Percentiles rank a stretch among this genome's conserved stretches.
These are phyloP conservation scores for Fraxinus americana DNA, from an alignment of 257 asterid species.

Conservation along the genomic window DNA sequence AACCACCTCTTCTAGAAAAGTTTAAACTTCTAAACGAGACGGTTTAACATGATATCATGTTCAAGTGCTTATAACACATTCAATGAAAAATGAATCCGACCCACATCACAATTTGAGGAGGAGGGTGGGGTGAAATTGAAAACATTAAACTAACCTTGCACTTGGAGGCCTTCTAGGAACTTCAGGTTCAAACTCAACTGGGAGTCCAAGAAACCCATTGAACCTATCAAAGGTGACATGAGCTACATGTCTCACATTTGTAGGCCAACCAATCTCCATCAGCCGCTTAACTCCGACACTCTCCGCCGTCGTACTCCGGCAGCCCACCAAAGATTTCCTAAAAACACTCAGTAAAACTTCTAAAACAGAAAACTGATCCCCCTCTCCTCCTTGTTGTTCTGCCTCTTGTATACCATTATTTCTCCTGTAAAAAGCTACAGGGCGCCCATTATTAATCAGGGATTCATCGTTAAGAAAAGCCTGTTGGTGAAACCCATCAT, in stretches of 20 bases:
- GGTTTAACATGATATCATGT: too few species aligned
- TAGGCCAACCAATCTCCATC: constrained; percentile 71
- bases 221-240: constrained; percentile 76
- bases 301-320: constrained; percentile 27
- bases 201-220: constrained; percentile 63
- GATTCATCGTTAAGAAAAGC: constrained; percentile 5
- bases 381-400: constrained; percentile 17
- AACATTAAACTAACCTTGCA: constrained; percentile 46
- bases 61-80: background rate
- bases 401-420: constrained; percentile 9
- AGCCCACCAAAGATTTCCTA: constrained; percentile 57
- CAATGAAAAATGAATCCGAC: too few species aligned
- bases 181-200: constrained; percentile 70
- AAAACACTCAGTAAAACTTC: constrained; percentile 41
- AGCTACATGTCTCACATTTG: constrained; percentile 58
- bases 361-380: constrained; percentile 38
- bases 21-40: too few species aligned
- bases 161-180: constrained; percentile 64
- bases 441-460: constrained; percentile 23
- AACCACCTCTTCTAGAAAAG: too few species aligned
- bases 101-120: background rate
- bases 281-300: constrained; percentile 25
- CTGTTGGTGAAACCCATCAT: constrained; percentile 53
- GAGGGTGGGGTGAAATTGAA: background rate
- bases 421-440: constrained; percentile 44